phyloP scores from a whole-genome alignment of 176 grass and related monocot species.

The Miscanthus lutarioriparius region DNA sequence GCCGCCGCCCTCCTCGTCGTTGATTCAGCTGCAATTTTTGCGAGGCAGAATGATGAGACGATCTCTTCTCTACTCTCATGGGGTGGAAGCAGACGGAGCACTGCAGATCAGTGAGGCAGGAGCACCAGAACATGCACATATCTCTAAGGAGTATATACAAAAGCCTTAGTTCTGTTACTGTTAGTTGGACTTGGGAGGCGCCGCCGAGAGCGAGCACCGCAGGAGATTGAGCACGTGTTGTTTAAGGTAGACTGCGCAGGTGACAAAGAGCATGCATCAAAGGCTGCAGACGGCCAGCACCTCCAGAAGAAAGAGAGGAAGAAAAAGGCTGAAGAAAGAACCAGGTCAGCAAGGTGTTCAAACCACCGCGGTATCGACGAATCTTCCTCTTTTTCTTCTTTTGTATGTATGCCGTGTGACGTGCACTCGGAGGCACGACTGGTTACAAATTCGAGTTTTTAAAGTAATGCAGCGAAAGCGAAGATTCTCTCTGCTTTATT shows the following conservation, averaged over 20 bases:
- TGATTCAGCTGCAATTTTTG: conserved; percentile 38
- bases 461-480: conserved; percentile 10
- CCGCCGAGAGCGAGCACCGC: conserved; percentile 14
- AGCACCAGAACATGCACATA: background rate
- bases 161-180: background rate
- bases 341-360: conserved; percentile 19
- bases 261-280: conserved; percentile 7
- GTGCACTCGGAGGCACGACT: conserved; percentile 43
- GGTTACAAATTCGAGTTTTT: conserved; percentile 33
- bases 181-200: background rate
- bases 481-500: conserved; percentile 4
- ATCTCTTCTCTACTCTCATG: background rate
- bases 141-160: conserved; percentile 19
- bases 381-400: background rate
- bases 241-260: conserved; percentile 37
- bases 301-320: conserved; percentile 26
- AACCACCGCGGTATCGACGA: background rate
- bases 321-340: background rate
- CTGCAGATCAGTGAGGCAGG: background rate
- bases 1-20: background rate
- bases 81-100: conserved; percentile 3
- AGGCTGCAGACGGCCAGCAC: background rate
- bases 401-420: background rate
- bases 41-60: conserved; percentile 43
- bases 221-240: conserved; percentile 31